Percentiles rank a stretch among this genome's conserved stretches.
These are phyloP conservation scores for Sarocladiaceae sp. DNA, from an alignment of 2,329 filamentous ascomycete species.

Conservation along the genomic window DNA sequence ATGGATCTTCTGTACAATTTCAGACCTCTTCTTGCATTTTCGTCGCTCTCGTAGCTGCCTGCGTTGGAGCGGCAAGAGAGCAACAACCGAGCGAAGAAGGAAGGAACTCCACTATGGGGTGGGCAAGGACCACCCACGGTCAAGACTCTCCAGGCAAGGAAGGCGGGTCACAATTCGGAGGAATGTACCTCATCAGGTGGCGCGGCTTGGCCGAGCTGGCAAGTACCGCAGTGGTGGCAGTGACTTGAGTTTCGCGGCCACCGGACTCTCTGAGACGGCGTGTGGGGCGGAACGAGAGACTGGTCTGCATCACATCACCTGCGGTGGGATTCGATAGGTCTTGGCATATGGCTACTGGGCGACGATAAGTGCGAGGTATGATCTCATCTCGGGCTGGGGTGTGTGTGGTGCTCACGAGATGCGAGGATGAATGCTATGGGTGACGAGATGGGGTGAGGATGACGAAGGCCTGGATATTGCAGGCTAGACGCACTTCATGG, in stretches of 20 bases:
- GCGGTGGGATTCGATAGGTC: slow-evolving; percentile 7
- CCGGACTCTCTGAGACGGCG: background rate
- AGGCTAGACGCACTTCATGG: background rate
- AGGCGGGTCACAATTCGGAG: background rate
- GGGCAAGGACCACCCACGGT: background rate
- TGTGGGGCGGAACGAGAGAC: background rate
- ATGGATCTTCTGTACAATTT: background rate
- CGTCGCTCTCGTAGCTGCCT: background rate
- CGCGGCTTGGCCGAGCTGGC: background rate
- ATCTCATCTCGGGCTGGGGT: slow-evolving; percentile 6
- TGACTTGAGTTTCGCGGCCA: background rate
- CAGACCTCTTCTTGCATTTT: background rate
- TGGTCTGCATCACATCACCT: slow-evolving; percentile 10
- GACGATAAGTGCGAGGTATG: slow-evolving; percentile 10
- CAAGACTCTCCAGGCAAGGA: background rate
- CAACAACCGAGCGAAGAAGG: background rate
- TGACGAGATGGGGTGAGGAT: background rate
- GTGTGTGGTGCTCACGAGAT: slow-evolving; percentile 1
- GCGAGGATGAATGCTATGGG: background rate
- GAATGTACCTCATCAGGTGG: slow-evolving; percentile 3
- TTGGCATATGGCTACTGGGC: slow-evolving; percentile 8
- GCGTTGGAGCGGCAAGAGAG: background rate
- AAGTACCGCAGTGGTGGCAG: background rate
- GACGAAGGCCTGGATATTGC: background rate
- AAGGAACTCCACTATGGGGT: slow-evolving; percentile 4